These are phyloP conservation scores for Diospyros kaki DNA, from an alignment of 148 eudicot genomes.

Conservation along the genomic window DNA sequence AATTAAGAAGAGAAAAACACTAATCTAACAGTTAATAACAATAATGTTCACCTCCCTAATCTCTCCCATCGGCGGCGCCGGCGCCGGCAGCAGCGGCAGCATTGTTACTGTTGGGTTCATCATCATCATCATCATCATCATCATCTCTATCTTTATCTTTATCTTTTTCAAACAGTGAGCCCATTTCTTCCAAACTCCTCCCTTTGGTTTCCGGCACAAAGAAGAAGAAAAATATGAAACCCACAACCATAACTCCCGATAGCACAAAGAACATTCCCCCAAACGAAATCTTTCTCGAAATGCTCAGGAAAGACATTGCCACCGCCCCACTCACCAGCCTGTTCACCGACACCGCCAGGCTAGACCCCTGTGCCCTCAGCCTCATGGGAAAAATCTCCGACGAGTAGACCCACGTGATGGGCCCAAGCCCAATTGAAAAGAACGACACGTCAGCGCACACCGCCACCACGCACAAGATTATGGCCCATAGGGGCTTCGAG, in stretches of 20 bases:
- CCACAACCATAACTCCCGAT: constrained; percentile 60
- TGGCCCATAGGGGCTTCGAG: constrained; percentile 74
- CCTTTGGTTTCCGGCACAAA: constrained; percentile 81
- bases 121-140: constrained; percentile 7
- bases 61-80: too few species aligned
- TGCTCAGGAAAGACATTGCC: constrained; percentile 68
- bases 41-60: too few species aligned
- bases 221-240: constrained; percentile 57
- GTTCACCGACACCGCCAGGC: constrained; percentile 77
- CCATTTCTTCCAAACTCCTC: constrained; percentile 70
- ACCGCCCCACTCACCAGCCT: constrained; percentile 76
- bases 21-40: too few species aligned
- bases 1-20: too few species aligned
- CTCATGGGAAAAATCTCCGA: constrained; percentile 86
- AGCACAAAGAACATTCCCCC: constrained; percentile 77
- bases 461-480: constrained; percentile 53
- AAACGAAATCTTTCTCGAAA: constrained; percentile 50
- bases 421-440: constrained; percentile 93
- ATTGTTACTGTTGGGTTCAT: too few species aligned
- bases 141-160: constrained; percentile 13
- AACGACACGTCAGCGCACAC: constrained; percentile 83
- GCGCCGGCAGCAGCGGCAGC: too few species aligned
- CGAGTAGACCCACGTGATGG: constrained; percentile 94
- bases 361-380: constrained; percentile 80
- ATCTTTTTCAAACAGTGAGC: constrained; percentile 40